Conservation (phyloP, 208 protist genomes). For the Willaertia magna region DNA sequence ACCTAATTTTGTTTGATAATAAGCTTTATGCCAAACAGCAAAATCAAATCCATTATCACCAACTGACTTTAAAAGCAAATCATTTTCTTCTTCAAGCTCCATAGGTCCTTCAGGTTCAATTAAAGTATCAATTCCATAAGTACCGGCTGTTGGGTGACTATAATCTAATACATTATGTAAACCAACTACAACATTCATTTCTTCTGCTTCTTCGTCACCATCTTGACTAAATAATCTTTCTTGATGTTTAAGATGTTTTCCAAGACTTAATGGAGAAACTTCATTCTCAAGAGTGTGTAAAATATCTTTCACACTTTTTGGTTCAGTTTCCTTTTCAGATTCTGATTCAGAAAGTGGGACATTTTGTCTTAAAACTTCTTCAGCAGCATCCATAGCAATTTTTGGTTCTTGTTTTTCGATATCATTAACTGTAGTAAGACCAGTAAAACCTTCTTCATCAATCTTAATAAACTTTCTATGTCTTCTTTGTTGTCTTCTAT, state of each 20-base stretch:
- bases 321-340: background rate
- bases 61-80: background rate
- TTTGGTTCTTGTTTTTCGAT: background rate
- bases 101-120: background rate
- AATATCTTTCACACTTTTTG: background rate
- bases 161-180: background rate
- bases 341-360: too few relatives aligned
- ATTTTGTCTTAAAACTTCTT: background rate
- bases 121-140: background rate
- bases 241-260: background rate
- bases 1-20: conserved; percentile 61
- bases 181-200: background rate
- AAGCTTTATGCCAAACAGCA: conserved; percentile 34
- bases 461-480: background rate
- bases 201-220: background rate
- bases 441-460: background rate
- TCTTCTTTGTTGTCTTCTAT: conserved; percentile 13
- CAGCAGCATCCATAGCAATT: background rate
- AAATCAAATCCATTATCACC: background rate
- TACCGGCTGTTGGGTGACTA: background rate
- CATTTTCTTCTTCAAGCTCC: background rate
- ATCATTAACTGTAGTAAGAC: background rate
- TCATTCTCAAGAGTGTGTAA: background rate
- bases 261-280: background rate
- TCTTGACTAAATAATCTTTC: background rate